Conservation (phyloP, 2,329 filamentous ascomycete species). For the Metarhizium robertsii region DNA sequence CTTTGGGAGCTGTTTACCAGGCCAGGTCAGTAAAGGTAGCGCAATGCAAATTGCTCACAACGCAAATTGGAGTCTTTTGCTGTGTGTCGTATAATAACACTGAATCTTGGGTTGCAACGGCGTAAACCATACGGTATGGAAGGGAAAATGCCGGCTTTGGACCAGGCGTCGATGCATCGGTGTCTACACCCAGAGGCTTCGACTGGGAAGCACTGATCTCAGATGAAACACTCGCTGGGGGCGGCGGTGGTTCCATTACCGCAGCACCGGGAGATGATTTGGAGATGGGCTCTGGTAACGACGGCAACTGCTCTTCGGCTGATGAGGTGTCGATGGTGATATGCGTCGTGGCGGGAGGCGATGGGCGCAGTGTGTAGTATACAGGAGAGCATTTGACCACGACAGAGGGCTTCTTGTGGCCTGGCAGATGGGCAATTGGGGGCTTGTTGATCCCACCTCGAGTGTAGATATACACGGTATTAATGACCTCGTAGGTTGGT, state of each 20-base stretch:
- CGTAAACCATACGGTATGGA: constrained; percentile 91
- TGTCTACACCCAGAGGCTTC: constrained; percentile 36
- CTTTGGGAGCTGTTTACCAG: constrained; percentile 54
- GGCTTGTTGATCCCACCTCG: constrained; percentile 94
- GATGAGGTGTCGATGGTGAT: constrained; percentile 94
- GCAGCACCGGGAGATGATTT: constrained; percentile 48
- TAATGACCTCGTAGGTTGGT: constrained; percentile 75
- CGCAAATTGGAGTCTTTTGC: constrained; percentile 83
- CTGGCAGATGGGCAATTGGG: constrained; percentile 86
- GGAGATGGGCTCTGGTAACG: constrained; percentile 73
- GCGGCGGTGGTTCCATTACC: constrained; percentile 76
- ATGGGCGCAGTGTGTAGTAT: constrained; percentile 71
- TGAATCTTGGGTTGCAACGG: constrained; percentile 92
- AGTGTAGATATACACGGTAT: constrained; percentile 98
- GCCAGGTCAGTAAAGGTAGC: constrained; percentile 94
- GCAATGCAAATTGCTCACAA: constrained; percentile 95
- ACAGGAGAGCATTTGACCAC: constrained; percentile 90
- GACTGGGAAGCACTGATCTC: constrained; percentile 42
- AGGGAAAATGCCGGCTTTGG: constrained; percentile 69
- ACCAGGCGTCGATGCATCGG: constrained; percentile 41
- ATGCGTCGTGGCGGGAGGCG: constrained; percentile 62
- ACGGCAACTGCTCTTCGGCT: constrained; percentile 70
- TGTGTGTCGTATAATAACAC: constrained; percentile 95
- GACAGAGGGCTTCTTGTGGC: constrained; percentile 96
- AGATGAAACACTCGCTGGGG: constrained; percentile 41